Base-by-base conservation (phyloP, 805 yeast species). In the Blastobotrys mokoenaii region DNA sequence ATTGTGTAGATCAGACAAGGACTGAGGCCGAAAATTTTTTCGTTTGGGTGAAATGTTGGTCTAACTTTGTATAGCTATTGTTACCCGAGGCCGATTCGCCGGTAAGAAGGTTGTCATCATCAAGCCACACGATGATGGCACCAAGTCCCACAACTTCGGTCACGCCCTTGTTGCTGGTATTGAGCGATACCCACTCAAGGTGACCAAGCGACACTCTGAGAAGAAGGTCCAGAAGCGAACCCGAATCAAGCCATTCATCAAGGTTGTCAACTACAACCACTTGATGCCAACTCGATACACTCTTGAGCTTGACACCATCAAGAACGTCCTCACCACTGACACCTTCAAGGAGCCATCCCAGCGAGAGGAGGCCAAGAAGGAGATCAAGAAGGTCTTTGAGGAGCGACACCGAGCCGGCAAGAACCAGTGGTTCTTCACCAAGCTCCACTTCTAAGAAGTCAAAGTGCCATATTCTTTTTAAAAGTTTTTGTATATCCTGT, bases 381-480 rank as follows among this genome's bases (percentile, higher is more conserved):
- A 82, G 70, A 87, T 93, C 73, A 93, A 87, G 86, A 85, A 89
- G 82, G 96, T 95, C 71, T 90, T 93, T 69, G 98, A 93, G 79
- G 96, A 90, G 79, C 87, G 88, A 82, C 95, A 90, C 81, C 94
- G 62, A 62, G 87, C 96, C 70, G 98, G 98, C 73, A 88, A 93
- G 84, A 90, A 90, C 89, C 89, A 88, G 79, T 93, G 98, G 98
- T 93, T 93, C 82, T 93, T 93, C 89, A 82, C 95, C 74, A 93
- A 93, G 79, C 83, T 86, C 71, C 81, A 83, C 77, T 86, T 86
- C 77, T 86, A 84, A 80, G 44, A 32, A 31, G 17, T 14, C 17
- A 17, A 29, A 15, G 35, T 9, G 34, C 20, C 12, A 12, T 37
- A 20, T 37, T 20, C 27, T 22, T 22, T 22, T 22, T 22, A 22